These are phyloP conservation scores for Chenopodium album DNA, from an alignment of 148 eudicot genomes.

Conservation along the genomic window DNA sequence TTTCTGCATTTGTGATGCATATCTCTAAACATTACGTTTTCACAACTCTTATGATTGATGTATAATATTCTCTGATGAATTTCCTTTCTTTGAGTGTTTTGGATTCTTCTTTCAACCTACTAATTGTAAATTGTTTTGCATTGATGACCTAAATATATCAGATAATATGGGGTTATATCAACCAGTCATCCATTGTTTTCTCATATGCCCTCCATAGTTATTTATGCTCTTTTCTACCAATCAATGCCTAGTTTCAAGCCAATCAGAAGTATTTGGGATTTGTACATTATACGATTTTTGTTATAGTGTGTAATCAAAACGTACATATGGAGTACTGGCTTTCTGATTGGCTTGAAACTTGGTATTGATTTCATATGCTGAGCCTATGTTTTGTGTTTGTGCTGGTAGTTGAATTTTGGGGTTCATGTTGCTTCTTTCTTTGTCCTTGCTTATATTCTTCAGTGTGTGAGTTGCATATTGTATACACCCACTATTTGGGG, in stretches of 20 bases:
- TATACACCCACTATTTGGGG: background rate
- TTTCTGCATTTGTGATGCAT: constrained; percentile 9
- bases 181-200: background rate
- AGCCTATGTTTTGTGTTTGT: background rate
- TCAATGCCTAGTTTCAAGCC: too few relatives aligned
- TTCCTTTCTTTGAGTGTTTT: background rate
- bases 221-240: background rate
- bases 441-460: background rate
- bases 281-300: background rate
- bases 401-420: background rate
- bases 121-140: background rate
- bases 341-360: background rate
- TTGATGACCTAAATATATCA: background rate
- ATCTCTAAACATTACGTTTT: background rate
- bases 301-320: background rate
- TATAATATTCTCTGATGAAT: background rate
- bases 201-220: background rate
- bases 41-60: background rate
- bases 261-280: background rate
- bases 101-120: background rate
- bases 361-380: background rate
- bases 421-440: background rate
- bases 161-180: background rate
- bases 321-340: background rate
- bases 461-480: background rate